Evolutionary conservation across 306 rosid species (phyloP).

Genomic region (Mimosa pudica): DNA sequence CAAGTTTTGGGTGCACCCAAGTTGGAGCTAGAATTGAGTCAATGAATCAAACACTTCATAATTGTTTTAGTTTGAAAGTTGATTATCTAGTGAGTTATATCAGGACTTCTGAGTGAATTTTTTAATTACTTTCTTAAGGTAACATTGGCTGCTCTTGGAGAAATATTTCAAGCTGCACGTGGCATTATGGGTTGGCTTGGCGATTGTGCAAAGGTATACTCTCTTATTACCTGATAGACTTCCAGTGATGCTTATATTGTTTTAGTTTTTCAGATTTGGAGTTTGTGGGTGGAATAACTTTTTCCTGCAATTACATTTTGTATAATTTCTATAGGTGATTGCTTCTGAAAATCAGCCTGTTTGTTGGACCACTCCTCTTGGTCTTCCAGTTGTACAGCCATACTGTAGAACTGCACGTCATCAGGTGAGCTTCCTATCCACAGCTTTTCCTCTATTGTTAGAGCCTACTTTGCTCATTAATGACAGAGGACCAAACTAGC

Average conservation of each 20-base stretch:
- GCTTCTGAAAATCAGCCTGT: slow-evolving; percentile 84
- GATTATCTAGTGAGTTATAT: slow-evolving; percentile 16
- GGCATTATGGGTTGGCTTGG: slow-evolving; percentile 88
- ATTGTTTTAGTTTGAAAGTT: not conserved
- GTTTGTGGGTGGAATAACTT: slow-evolving; percentile 10
- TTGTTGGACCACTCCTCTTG: slow-evolving; percentile 88
- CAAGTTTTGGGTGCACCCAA: too few relatives aligned
- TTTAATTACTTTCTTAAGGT: slow-evolving; percentile 48
- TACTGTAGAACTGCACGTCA: slow-evolving; percentile 72
- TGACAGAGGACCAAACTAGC: not conserved
- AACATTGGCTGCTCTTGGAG: slow-evolving; percentile 91
- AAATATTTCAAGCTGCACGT: slow-evolving; percentile 88
- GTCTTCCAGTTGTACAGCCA: slow-evolving; percentile 91
- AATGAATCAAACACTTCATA: not conserved
- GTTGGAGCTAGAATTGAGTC: slow-evolving; percentile 13
- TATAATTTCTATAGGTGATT: slow-evolving; percentile 61
- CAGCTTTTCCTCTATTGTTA: not conserved
- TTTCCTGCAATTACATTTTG: slow-evolving; percentile 8
- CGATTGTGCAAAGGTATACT: slow-evolving; percentile 81
- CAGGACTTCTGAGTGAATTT: not conserved
- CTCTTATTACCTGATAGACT: slow-evolving; percentile 20
- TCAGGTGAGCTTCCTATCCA: slow-evolving; percentile 56
- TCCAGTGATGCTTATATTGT: slow-evolving; percentile 17
- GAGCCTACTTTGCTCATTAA: not conserved
- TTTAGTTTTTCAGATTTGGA: slow-evolving; percentile 9